These are phyloP conservation scores for Citrus glauca DNA, from an alignment of 345 rosid genomes.

Conservation along the genomic window DNA sequence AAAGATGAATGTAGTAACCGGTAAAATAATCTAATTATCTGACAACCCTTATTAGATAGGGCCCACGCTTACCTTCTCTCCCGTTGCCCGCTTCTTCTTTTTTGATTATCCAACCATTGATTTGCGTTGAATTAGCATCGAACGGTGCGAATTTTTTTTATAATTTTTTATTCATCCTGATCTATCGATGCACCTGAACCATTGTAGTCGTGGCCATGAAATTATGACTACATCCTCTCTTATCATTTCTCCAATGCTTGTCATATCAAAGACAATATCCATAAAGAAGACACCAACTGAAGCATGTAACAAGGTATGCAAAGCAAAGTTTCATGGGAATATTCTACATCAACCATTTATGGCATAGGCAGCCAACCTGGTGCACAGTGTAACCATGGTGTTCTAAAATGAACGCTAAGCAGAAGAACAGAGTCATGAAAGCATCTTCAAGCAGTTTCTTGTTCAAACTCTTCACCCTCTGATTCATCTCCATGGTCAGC, in stretches of 20 bases:
- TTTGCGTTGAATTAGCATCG: too few species aligned
- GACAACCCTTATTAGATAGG: too few species aligned
- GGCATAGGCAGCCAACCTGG: background rate
- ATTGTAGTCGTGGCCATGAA: too few species aligned
- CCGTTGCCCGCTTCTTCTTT: too few species aligned
- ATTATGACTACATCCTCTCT: background rate
- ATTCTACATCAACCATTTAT: background rate
- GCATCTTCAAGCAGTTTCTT: constrained; percentile 65
- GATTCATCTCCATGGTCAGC: constrained; percentile 93
- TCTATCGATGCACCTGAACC: too few species aligned
- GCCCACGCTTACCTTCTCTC: too few species aligned
- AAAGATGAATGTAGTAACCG: too few species aligned
- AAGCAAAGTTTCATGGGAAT: background rate
- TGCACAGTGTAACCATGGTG: background rate
- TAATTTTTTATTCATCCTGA: too few species aligned
- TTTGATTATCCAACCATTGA: too few species aligned
- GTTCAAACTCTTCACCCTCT: constrained; percentile 93
- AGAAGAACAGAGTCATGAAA: background rate
- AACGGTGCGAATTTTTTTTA: too few species aligned
- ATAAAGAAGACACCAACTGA: background rate
- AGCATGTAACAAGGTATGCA: background rate
- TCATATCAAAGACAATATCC: background rate
- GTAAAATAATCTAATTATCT: too few species aligned
- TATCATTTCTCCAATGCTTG: background rate
- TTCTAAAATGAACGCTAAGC: background rate